A percentile compares a stretch with the other conserved stretches of the same genome.
Evolutionary conservation across 2,329 filamentous ascomycete genomes (phyloP).

Genomic region (Diaporthe capsici): DNA sequence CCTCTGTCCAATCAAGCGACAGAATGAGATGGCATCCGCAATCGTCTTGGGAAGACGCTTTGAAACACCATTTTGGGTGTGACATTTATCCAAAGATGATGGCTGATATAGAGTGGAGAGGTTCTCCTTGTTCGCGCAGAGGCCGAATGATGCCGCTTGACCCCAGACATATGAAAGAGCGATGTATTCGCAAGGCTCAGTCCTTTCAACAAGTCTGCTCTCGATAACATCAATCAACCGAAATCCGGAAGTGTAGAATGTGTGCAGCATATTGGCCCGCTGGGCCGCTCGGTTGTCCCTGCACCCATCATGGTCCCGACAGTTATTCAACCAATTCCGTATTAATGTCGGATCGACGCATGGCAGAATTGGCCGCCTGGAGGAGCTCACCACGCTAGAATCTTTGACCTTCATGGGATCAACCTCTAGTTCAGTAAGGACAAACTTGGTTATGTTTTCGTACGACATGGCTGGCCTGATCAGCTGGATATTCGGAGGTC

Average conservation of each 20-base stretch:
- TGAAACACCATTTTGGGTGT: neutral
- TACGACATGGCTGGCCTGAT: neutral
- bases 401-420: too few relatives aligned
- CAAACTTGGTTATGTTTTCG: neutral
- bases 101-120: neutral
- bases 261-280: too few relatives aligned
- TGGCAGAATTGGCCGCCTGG: too few relatives aligned
- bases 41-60: neutral
- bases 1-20: neutral
- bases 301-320: too few relatives aligned
- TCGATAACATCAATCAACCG: neutral
- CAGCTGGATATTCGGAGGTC: neutral
- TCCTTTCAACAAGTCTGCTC: neutral
- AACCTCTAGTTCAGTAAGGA: neutral
- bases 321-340: too few relatives aligned
- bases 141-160: neutral
- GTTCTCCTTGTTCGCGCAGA: neutral
- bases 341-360: too few relatives aligned
- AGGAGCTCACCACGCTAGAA: too few relatives aligned
- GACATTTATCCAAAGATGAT: neutral
- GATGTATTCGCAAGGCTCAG: neutral
- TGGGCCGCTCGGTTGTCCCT: too few relatives aligned
- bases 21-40: neutral
- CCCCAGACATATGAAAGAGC: neutral
- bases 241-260: neutral